These are phyloP conservation scores for Platismatia glauca DNA, from an alignment of 495 filamentous ascomycete genomes.

Conservation along the genomic window DNA sequence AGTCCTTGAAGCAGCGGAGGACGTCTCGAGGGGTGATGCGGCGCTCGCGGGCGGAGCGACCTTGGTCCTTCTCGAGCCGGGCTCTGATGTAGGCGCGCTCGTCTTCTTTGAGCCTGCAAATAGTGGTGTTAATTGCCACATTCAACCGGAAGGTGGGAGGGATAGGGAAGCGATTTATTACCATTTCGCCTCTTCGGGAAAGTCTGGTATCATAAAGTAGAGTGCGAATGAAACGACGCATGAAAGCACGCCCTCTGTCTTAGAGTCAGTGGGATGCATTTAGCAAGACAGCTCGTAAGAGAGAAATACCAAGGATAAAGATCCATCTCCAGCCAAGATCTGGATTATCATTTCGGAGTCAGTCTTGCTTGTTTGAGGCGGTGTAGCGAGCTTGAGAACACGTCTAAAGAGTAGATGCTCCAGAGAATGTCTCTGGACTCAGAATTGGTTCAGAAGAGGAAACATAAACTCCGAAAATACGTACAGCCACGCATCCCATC, in stretches of 20 bases:
- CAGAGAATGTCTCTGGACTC: too few species aligned
- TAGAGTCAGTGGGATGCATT: constrained; percentile 20
- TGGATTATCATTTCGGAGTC: too few species aligned
- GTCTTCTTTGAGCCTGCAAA: constrained; percentile 50
- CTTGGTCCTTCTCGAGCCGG: constrained; percentile 70
- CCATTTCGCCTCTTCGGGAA: constrained; percentile 52
- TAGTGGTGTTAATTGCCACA: constrained; percentile 12
- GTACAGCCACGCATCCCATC: constrained; percentile 51
- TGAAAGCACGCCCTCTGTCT: constrained; percentile 67
- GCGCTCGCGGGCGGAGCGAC: constrained; percentile 58
- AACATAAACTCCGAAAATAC: too few species aligned
- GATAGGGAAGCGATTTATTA: not conserved
- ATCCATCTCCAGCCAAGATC: constrained; percentile 85
- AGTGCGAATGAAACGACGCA: constrained; percentile 60
- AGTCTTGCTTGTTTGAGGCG: too few species aligned
- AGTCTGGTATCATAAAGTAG: constrained; percentile 75
- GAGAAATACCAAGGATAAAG: constrained; percentile 28
- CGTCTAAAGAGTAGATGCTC: too few species aligned
- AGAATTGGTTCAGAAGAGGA: too few species aligned
- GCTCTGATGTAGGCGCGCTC: constrained; percentile 67
- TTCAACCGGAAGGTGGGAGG: too few species aligned
- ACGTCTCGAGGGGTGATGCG: constrained; percentile 57
- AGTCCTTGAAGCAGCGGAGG: constrained; percentile 62
- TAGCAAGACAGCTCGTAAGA: not conserved
- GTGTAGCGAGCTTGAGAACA: too few species aligned